phyloP scores from a whole-genome alignment of 129 eudicot genomes.

The Arctium minus region DNA sequence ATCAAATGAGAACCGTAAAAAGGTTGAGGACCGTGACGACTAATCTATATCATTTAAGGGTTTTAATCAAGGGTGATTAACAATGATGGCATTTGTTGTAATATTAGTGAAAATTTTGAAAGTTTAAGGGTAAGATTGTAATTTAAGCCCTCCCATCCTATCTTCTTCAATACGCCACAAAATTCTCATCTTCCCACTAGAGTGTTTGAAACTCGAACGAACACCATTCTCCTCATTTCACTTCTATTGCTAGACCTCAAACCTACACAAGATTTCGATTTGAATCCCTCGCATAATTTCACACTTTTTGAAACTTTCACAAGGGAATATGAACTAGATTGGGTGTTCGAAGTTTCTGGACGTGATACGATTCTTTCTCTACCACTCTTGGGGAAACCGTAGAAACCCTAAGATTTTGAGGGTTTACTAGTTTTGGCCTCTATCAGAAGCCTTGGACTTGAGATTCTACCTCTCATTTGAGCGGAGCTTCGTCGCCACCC shows the following conservation, averaged over 20 bases:
- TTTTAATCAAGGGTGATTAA: too few relatives aligned
- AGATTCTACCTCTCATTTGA: slow-evolving; percentile 78
- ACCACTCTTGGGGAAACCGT: slow-evolving; percentile 1
- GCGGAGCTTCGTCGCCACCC: slow-evolving; percentile 46
- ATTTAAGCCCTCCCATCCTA: too few relatives aligned
- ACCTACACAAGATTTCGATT: slow-evolving; percentile 23
- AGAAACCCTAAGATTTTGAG: slow-evolving; percentile 2
- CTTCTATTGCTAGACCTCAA: slow-evolving; percentile 13
- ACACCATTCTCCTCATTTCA: slow-evolving; percentile 34
- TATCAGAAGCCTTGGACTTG: slow-evolving; percentile 56
- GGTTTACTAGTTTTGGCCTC: not conserved
- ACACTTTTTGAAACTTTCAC: slow-evolving; percentile 35
- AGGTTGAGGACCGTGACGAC: too few relatives aligned
- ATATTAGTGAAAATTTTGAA: too few relatives aligned
- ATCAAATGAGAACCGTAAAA: too few relatives aligned
- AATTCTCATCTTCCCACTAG: too few relatives aligned
- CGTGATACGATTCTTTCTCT: not conserved
- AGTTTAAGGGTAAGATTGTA: too few relatives aligned
- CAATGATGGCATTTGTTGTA: too few relatives aligned
- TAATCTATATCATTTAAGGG: too few relatives aligned
- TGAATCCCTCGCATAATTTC: slow-evolving; percentile 21
- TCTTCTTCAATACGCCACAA: too few relatives aligned
- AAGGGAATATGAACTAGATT: slow-evolving; percentile 1
- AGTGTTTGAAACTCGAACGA: too few relatives aligned
- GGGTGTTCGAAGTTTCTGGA: not conserved